Conservation (phyloP, 345 rosid genomes). For the Syzygium oleosum region DNA sequence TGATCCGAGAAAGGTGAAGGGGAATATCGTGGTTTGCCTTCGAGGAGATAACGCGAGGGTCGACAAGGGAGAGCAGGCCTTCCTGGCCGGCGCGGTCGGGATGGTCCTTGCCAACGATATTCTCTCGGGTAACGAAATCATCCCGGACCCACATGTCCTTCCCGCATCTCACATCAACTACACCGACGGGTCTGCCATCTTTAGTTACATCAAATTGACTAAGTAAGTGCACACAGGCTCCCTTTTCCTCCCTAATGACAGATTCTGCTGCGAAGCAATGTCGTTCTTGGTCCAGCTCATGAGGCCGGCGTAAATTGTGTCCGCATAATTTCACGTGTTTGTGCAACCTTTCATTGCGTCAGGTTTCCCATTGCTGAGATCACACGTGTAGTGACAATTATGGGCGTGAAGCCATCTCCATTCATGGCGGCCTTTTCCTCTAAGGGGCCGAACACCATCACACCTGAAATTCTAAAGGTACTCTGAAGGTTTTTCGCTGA, state of each 20-base stretch:
- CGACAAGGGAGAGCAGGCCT: slow-evolving; percentile 53
- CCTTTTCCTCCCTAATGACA: not conserved
- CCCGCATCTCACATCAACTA: slow-evolving; percentile 68
- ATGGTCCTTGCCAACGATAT: slow-evolving; percentile 64
- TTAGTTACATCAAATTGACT: slow-evolving; percentile 42
- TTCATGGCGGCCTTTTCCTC: slow-evolving; percentile 83
- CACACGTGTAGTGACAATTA: slow-evolving; percentile 22
- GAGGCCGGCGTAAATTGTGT: not conserved
- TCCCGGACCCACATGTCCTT: slow-evolving; percentile 62
- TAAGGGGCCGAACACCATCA: slow-evolving; percentile 54
- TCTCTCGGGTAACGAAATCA: slow-evolving; percentile 35
- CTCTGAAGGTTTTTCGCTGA: not conserved
- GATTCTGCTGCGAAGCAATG: not conserved
- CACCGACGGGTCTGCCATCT: slow-evolving; percentile 38
- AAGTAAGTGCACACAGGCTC: slow-evolving; percentile 14
- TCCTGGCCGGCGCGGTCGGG: slow-evolving; percentile 66
- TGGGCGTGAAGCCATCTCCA: slow-evolving; percentile 56
- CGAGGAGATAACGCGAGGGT: slow-evolving; percentile 57
- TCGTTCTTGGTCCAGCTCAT: not conserved
- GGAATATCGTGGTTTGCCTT: slow-evolving; percentile 73
- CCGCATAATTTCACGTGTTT: not conserved
- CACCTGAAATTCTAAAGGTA: slow-evolving; percentile 71
- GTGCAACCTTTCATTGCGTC: not conserved
- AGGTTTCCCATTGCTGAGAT: slow-evolving; percentile 56
- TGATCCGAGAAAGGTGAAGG: slow-evolving; percentile 52